Evolutionary conservation across 2,329 filamentous ascomycete genomes (phyloP).

Genomic region (Mariannaea elegans): DNA sequence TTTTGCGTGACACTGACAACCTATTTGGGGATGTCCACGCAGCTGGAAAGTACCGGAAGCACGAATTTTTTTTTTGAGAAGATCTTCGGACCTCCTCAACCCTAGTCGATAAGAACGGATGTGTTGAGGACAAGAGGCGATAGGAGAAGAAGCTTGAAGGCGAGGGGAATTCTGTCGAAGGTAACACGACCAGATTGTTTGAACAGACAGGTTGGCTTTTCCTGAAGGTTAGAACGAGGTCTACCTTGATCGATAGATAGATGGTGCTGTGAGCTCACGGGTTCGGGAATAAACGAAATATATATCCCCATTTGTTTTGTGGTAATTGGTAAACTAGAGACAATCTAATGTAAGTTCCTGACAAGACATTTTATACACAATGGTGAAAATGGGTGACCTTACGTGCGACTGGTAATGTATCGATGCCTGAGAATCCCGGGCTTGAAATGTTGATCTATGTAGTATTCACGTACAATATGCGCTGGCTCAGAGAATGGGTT

Average conservation of each 20-base stretch:
- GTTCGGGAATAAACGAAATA: not conserved
- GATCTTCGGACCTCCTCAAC: too few relatives aligned
- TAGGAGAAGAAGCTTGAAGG: too few relatives aligned
- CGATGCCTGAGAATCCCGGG: not conserved
- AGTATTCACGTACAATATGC: conserved; percentile 7
- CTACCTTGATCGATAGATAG: too few relatives aligned
- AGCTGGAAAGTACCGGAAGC: conserved; percentile 56
- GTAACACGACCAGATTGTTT: too few relatives aligned
- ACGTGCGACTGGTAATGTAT: conserved; percentile 3
- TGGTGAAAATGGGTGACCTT: conserved; percentile 14
- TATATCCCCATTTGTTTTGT: conserved; percentile 25
- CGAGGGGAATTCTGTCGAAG: too few relatives aligned
- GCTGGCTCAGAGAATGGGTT: not conserved
- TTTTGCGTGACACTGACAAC: conserved; percentile 39
- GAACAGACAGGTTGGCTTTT: too few relatives aligned
- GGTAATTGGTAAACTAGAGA: conserved; percentile 21
- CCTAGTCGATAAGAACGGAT: too few relatives aligned
- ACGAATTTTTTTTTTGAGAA: too few relatives aligned
- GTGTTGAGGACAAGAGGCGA: too few relatives aligned
- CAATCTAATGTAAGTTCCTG: conserved; percentile 29
- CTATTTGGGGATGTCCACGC: conserved; percentile 60
- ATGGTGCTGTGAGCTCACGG: too few relatives aligned
- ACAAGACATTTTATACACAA: conserved; percentile 6
- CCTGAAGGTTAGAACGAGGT: too few relatives aligned
- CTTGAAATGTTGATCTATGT: conserved; percentile 18